A percentile compares a stretch with the other conserved stretches of the same genome.
Evolutionary conservation across 805 yeast species (phyloP).

Genomic region (Diddensiella caesifluorescens): DNA sequence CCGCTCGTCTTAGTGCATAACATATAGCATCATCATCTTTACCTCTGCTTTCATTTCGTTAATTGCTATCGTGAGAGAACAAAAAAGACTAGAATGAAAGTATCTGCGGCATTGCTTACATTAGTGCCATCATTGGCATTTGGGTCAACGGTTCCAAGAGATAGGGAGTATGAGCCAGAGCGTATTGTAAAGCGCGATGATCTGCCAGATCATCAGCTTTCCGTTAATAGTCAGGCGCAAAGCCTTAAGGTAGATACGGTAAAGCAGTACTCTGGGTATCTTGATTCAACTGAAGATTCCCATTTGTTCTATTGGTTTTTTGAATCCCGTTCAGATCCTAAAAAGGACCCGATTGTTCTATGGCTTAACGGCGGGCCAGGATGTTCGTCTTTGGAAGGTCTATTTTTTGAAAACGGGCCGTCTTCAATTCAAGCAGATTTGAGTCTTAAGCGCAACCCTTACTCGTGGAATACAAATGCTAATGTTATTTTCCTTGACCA

Average conservation of each 20-base stretch:
- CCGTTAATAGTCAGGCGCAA: conserved; percentile 34
- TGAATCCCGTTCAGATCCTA: conserved; percentile 85
- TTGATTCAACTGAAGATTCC: conserved; percentile 62
- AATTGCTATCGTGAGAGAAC: no score
- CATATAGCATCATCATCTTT: background rate
- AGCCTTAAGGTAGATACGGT: conserved; percentile 66
- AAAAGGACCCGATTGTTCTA: conserved; percentile 75
- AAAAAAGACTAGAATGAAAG: background rate
- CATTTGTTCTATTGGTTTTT: conserved; percentile 93
- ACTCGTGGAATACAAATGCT: conserved; percentile 90
- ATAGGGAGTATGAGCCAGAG: conserved; percentile 28
- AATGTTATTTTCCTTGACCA: conserved; percentile 88
- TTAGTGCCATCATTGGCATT: background rate
- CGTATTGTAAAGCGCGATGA: background rate
- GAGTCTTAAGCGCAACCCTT: conserved; percentile 70
- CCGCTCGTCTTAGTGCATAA: conserved; percentile 12
- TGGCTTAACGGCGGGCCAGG: conserved; percentile 99
- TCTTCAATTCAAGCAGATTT: conserved; percentile 59
- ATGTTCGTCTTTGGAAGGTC: conserved; percentile 85
- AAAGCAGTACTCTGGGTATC: conserved; percentile 68
- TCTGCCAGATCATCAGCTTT: background rate
- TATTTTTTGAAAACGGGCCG: conserved; percentile 90
- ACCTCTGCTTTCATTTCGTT: background rate
- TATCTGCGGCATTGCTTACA: background rate
- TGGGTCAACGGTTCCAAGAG: conserved; percentile 1